Conservation (phyloP, 805 yeast genomes). For the Saccharomyces mikatae region DNA sequence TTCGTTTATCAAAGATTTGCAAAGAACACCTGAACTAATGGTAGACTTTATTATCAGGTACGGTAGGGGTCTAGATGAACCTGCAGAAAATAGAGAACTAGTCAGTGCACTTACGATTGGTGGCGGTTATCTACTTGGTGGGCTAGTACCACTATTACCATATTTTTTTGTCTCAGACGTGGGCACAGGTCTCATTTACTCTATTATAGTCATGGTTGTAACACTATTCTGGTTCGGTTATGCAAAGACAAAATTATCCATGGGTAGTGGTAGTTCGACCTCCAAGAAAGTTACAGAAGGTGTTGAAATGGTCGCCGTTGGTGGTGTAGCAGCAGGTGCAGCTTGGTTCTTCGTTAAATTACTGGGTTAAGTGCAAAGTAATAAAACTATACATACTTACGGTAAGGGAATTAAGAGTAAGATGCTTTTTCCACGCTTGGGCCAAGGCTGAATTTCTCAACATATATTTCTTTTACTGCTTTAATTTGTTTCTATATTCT, state of each 20-base stretch:
- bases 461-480: not conserved
- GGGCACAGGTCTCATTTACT: conserved; percentile 62
- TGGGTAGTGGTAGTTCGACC: conserved; percentile 67
- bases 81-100: conserved; percentile 84
- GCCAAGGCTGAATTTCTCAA: not conserved
- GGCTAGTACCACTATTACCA: conserved; percentile 84
- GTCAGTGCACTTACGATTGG: conserved; percentile 89
- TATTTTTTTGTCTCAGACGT: conserved; percentile 79
- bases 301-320: conserved; percentile 84
- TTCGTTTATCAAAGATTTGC: conserved; percentile 69
- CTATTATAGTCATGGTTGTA: conserved; percentile 73
- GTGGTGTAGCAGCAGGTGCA: conserved; percentile 95
- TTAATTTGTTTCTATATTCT: not conserved
- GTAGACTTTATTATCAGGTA: conserved; percentile 80
- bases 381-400: not conserved
- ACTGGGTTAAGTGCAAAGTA: conserved; percentile 36
- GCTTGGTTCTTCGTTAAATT: conserved; percentile 88
- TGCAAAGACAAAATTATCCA: conserved; percentile 73
- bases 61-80: conserved; percentile 92
- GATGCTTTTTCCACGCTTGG: not conserved
- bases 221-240: conserved; percentile 85
- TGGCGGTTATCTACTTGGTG: conserved; percentile 80
- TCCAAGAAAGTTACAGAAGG: conserved; percentile 67
- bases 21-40: conserved; percentile 66
- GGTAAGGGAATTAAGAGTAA: not conserved